phyloP scores from a whole-genome alignment of 352 stramenopile genomes.

The Phytophthora constricta region DNA sequence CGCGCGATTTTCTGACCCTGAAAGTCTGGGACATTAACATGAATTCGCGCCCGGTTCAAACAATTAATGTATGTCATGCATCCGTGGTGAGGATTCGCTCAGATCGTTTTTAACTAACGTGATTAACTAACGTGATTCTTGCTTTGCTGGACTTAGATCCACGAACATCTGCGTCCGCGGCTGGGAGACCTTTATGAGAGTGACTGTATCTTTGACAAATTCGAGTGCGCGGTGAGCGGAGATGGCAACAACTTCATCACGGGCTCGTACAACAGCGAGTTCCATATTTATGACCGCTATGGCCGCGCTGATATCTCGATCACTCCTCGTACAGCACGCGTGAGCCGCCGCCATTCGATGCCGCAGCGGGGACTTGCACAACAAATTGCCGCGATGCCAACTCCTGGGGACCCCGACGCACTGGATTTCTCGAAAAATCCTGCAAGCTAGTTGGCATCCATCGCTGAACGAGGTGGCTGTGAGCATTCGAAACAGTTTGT shows the following conservation, averaged over 20 bases:
- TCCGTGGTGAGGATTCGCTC: neutral
- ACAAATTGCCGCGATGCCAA: slow-evolving; percentile 54
- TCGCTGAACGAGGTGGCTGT: slow-evolving; percentile 82
- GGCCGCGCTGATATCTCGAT: slow-evolving; percentile 80
- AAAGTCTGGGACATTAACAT: slow-evolving; percentile 98
- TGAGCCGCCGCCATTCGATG: slow-evolving; percentile 73
- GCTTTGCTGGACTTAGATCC: slow-evolving; percentile 74
- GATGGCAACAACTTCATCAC: slow-evolving; percentile 94
- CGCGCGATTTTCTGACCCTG: slow-evolving; percentile 95
- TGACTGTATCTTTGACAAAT: slow-evolving; percentile 98
- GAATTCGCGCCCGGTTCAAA: slow-evolving; percentile 91
- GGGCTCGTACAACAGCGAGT: slow-evolving; percentile 95
- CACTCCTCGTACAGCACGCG: slow-evolving; percentile 46
- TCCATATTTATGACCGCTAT: slow-evolving; percentile 92
- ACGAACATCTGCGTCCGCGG: slow-evolving; percentile 91
- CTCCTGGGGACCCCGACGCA: slow-evolving; percentile 41
- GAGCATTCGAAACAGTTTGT: slow-evolving; percentile 87
- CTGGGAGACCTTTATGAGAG: slow-evolving; percentile 95
- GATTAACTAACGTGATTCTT: neutral
- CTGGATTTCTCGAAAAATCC: slow-evolving; percentile 78
- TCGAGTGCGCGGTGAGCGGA: slow-evolving; percentile 92
- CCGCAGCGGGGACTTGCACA: slow-evolving; percentile 73
- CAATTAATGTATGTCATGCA: slow-evolving; percentile 91
- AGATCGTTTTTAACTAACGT: neutral
- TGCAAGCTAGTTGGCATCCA: slow-evolving; percentile 88